A percentile compares a stretch with the other conserved stretches of the same genome.
These are phyloP conservation scores for Globisporangium lucens DNA, from an alignment of 352 stramenopile species.

Conservation along the genomic window DNA sequence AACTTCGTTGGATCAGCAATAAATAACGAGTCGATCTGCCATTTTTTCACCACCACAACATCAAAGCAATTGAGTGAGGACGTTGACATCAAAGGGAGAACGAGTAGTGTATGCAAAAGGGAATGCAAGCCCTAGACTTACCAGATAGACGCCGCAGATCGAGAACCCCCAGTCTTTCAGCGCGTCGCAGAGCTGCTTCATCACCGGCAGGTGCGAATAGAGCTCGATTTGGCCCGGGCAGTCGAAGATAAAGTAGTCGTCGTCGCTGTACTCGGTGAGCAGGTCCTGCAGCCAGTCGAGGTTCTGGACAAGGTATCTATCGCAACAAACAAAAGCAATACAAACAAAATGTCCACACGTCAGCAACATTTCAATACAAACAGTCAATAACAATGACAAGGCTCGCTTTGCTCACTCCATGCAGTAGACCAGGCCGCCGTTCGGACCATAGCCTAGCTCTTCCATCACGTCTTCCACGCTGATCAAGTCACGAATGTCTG, in stretches of 20 bases:
- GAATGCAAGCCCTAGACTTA: constrained; percentile 16
- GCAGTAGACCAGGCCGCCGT: constrained; percentile 98
- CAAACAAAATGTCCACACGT: neutral
- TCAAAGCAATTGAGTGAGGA: neutral
- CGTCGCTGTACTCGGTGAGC: constrained; percentile 87
- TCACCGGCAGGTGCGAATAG: constrained; percentile 89
- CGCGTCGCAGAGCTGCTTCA: constrained; percentile 86
- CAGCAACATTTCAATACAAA: neutral
- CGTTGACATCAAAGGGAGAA: neutral
- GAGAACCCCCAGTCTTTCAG: constrained; percentile 85
- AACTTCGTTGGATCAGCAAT: constrained; percentile 97
- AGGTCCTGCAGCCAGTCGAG: constrained; percentile 95
- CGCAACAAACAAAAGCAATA: neutral
- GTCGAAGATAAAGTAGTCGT: constrained; percentile 99
- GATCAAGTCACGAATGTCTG: constrained; percentile 94
- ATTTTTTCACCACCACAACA: neutral
- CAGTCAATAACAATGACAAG: neutral
- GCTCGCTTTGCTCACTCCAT: constrained; percentile 89
- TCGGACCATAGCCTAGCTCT: constrained; percentile 96
- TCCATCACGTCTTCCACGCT: constrained; percentile 97
- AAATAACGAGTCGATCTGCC: constrained; percentile 92
- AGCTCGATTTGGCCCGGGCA: constrained; percentile 95
- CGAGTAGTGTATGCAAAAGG: neutral
- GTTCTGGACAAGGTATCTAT: constrained; percentile 90
- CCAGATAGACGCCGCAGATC: constrained; percentile 89